Conservation (phyloP, 352 stramenopile genomes). For the Peronosclerospora sorghi region DNA sequence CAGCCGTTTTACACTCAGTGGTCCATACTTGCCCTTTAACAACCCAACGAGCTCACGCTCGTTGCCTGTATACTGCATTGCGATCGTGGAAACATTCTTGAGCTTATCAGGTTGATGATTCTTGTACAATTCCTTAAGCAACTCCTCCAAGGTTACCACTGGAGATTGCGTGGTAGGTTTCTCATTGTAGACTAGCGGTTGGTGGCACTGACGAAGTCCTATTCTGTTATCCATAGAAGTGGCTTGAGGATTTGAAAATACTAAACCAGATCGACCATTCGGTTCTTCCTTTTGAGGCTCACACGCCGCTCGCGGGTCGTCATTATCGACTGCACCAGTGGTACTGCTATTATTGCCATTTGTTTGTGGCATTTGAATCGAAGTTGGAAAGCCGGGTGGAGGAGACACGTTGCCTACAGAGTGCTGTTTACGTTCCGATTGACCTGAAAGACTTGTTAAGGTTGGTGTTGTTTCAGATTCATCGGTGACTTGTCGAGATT, state of each 20-base stretch:
- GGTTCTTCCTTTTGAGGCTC: constrained; percentile 1
- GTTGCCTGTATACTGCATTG: constrained; percentile 47
- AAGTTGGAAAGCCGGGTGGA: constrained; percentile 1
- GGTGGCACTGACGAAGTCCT: constrained; percentile 19
- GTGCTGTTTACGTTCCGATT: constrained; percentile 2
- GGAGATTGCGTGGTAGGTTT: constrained; percentile 1
- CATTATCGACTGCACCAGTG: background rate
- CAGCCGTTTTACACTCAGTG: constrained; percentile 57
- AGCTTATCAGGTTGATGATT: constrained; percentile 70
- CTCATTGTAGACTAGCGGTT: constrained; percentile 4
- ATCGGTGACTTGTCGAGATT: constrained; percentile 2
- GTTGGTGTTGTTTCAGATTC: background rate
- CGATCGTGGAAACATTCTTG: constrained; percentile 45
- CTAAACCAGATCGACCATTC: background rate
- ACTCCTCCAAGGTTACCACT: constrained; percentile 32
- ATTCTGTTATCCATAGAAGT: constrained; percentile 5
- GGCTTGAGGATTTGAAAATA: background rate
- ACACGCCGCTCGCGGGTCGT: constrained; percentile 2
- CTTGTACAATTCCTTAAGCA: constrained; percentile 60
- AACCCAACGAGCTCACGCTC: constrained; percentile 50
- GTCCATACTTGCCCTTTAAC: constrained; percentile 62
- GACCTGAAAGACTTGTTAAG: background rate
- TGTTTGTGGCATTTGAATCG: constrained; percentile 3
- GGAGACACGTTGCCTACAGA: constrained; percentile 5
- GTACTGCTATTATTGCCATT: background rate